phyloP scores from a whole-genome alignment of 2,329 filamentous ascomycete genomes.

The Didymella arachidicola region DNA sequence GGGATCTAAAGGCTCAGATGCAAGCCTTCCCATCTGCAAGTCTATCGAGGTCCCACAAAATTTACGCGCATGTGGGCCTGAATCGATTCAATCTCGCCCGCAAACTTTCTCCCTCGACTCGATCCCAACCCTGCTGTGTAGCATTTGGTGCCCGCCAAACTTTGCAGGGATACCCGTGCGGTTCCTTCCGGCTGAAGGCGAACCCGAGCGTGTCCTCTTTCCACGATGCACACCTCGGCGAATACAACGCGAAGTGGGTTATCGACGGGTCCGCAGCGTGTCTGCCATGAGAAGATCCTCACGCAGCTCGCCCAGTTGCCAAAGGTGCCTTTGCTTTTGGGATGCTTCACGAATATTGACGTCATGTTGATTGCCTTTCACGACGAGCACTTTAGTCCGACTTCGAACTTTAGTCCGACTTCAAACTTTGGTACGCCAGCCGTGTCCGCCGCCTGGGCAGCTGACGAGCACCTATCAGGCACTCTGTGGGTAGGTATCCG shows the following conservation, averaged over 20 bases:
- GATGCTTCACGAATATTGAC: not conserved
- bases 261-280: not conserved
- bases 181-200: not conserved
- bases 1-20: not conserved
- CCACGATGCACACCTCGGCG: constrained; percentile 2
- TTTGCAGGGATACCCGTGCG: constrained; percentile 8
- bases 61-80: constrained; percentile 1
- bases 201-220: constrained; percentile 2
- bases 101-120: not conserved
- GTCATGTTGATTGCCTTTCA: constrained; percentile 1
- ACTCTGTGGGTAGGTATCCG: not conserved
- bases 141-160: not conserved
- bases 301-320: constrained; percentile 3
- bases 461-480: not conserved
- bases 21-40: not conserved
- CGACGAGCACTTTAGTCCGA: not conserved
- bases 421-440: constrained; percentile 2
- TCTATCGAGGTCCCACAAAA: constrained; percentile 1
- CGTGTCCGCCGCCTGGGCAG: not conserved
- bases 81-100: constrained; percentile 2
- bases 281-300: constrained; percentile 10
- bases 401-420: not conserved
- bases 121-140: constrained; percentile 2
- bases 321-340: not conserved
- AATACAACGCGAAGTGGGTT: not conserved